phyloP scores from a whole-genome alignment of 2,329 filamentous ascomycete genomes.

The Neocucurbitaria cava region DNA sequence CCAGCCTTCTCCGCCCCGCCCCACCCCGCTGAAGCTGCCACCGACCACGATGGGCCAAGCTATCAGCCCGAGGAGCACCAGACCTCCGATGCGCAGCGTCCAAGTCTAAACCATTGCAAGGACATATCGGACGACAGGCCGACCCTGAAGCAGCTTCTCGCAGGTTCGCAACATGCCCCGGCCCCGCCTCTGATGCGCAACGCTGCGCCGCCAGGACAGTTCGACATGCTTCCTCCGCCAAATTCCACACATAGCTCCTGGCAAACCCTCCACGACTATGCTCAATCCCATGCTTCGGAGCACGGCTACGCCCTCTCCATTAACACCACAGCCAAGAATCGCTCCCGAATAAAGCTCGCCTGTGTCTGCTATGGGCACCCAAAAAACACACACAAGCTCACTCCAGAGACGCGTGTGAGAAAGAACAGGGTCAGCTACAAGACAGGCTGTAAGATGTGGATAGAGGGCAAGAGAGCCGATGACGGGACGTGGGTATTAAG shows the following conservation, averaged over 20 bases:
- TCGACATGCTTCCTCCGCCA: conserved; percentile 41
- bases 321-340: conserved; percentile 47
- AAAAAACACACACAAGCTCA: conserved; percentile 48
- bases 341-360: conserved; percentile 45
- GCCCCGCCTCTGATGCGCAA: conserved; percentile 13
- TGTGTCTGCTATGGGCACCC: conserved; percentile 46
- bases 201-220: conserved; percentile 22
- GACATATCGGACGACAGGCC: conserved; percentile 3
- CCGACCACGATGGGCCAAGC: conserved; percentile 16
- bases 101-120: conserved; percentile 15
- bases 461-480: conserved; percentile 42
- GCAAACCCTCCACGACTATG: conserved; percentile 41
- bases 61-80: conserved; percentile 18
- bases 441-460: conserved; percentile 47
- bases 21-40: conserved; percentile 22
- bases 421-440: conserved; percentile 45
- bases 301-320: conserved; percentile 46
- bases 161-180: conserved; percentile 12
- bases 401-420: conserved; percentile 41
- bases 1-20: conserved; percentile 23
- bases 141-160: conserved; percentile 1
- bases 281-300: conserved; percentile 40
- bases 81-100: conserved; percentile 3
- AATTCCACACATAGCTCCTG: conserved; percentile 34
- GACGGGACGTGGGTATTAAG: conserved; percentile 40